These are phyloP conservation scores for Aspergillus egyptiacus DNA, from an alignment of 495 filamentous ascomycete species.

Conservation along the genomic window DNA sequence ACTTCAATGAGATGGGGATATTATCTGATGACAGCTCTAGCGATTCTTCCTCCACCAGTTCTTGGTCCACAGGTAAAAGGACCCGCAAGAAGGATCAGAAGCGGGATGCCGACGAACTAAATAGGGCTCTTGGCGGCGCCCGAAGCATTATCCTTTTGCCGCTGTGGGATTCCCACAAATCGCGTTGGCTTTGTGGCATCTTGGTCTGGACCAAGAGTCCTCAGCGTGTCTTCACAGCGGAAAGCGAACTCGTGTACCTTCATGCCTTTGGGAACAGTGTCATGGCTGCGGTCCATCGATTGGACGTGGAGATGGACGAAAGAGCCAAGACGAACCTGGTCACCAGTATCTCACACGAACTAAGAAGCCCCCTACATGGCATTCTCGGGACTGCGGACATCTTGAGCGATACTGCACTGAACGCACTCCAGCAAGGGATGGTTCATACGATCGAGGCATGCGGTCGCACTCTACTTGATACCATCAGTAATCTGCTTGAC, in stretches of 20 bases:
- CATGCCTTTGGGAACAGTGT: constrained; percentile 54
- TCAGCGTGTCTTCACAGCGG: constrained; percentile 32
- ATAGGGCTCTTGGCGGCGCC: constrained; percentile 19
- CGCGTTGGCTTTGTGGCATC: constrained; percentile 55
- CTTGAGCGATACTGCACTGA: constrained; percentile 49
- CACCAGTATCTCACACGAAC: constrained; percentile 64
- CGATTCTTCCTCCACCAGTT: constrained; percentile 13
- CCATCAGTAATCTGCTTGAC: constrained; percentile 61
- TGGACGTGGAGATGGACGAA: constrained; percentile 45
- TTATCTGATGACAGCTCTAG: constrained; percentile 22
- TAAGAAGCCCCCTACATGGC: constrained; percentile 62
- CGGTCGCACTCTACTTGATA: constrained; percentile 61
- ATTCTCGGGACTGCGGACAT: constrained; percentile 60
- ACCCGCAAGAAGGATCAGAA: constrained; percentile 13
- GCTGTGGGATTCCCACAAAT: constrained; percentile 54
- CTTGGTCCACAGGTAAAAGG: constrained; percentile 31
- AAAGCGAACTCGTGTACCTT: constrained; percentile 45
- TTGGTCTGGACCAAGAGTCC: constrained; percentile 49
- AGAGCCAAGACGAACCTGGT: constrained; percentile 60
- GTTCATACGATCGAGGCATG: constrained; percentile 61
- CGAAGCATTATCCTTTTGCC: constrained; percentile 33
- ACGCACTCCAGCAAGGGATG: constrained; percentile 50
- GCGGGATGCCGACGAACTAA: constrained; percentile 19
- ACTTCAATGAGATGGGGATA: constrained; percentile 39
- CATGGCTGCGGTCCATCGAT: constrained; percentile 55